Percentiles rank a stretch among this genome's conserved stretches.
These are phyloP conservation scores for Populus nigra DNA, from an alignment of 345 rosid genomes.

Conservation along the genomic window DNA sequence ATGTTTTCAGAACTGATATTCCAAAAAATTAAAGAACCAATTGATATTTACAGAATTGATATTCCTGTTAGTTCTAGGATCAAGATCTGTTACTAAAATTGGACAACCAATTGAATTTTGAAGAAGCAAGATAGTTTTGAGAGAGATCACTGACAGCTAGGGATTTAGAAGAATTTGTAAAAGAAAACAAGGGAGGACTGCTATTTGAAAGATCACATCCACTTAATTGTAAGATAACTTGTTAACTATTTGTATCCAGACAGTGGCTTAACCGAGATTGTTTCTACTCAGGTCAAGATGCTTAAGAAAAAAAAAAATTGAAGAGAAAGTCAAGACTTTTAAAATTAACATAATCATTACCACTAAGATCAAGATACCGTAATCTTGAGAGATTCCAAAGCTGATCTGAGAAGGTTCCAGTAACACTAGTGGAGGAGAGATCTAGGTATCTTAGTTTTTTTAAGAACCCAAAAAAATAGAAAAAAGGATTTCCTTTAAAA, in stretches of 20 bases:
- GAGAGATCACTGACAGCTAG: not conserved
- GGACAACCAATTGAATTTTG: not conserved
- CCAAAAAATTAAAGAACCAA: too few species aligned
- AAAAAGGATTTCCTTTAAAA: not conserved
- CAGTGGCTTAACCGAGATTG: not conserved
- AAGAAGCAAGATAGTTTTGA: not conserved
- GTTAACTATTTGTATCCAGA: slow-evolving; percentile 13
- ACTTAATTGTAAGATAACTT: not conserved
- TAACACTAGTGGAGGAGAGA: slow-evolving; percentile 33
- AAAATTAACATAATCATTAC: not conserved
- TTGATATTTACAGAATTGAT: too few species aligned
- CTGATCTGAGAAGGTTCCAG: slow-evolving; percentile 31
- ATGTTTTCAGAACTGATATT: too few species aligned
- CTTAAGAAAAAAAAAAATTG: slow-evolving; percentile 1
- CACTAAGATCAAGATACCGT: slow-evolving; percentile 36
- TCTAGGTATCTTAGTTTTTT: slow-evolving; percentile 29
- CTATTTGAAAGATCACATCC: not conserved
- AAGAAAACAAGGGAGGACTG: not conserved
- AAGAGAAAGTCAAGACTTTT: slow-evolving; percentile 28
- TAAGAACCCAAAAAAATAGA: not conserved
- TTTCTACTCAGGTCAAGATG: not conserved
- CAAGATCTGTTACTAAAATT: not conserved
- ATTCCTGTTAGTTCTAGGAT: too few species aligned
- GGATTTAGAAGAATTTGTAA: not conserved
- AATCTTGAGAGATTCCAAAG: slow-evolving; percentile 43